These are phyloP conservation scores for Phytophthora syringae DNA, from an alignment of 352 stramenopile species.

Conservation along the genomic window DNA sequence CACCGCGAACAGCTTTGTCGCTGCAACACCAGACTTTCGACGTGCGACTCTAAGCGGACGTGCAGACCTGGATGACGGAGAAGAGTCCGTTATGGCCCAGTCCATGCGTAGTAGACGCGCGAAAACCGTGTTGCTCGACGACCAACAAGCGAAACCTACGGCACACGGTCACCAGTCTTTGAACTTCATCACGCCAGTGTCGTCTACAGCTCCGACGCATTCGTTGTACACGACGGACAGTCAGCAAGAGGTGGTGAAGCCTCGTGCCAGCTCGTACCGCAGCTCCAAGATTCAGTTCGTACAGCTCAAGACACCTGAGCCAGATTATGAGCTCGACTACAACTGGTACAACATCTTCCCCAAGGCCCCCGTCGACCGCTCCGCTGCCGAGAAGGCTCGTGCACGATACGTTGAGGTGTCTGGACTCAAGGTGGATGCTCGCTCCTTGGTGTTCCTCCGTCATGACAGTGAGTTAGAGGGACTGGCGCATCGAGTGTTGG, in stretches of 20 bases:
- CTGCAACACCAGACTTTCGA: constrained; percentile 18
- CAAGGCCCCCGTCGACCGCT: constrained; percentile 63
- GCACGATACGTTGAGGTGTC: constrained; percentile 58
- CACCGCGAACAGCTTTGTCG: constrained; percentile 13
- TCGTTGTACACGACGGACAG: constrained; percentile 20
- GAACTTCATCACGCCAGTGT: constrained; percentile 28
- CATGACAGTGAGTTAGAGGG: constrained; percentile 60
- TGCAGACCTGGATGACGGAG: constrained; percentile 30
- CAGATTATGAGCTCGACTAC: constrained; percentile 79
- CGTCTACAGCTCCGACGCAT: constrained; percentile 11
- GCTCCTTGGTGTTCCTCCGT: constrained; percentile 64
- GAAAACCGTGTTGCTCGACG: constrained; percentile 49
- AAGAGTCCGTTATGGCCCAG: constrained; percentile 25
- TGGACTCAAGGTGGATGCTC: constrained; percentile 64
- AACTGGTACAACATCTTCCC: constrained; percentile 82
- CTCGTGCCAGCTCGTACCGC: constrained; percentile 18
- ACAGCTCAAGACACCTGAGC: constrained; percentile 64
- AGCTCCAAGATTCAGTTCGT: constrained; percentile 42
- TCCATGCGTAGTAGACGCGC: constrained; percentile 42
- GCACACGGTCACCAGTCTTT: constrained; percentile 16
- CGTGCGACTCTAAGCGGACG: constrained; percentile 14
- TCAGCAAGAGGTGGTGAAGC: not conserved
- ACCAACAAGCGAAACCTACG: constrained; percentile 24
- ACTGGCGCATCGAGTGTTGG: constrained; percentile 52
- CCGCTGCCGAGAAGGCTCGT: constrained; percentile 43